These are phyloP conservation scores for Jasminum sambac DNA, from an alignment of 257 asterid genomes.

Conservation along the genomic window DNA sequence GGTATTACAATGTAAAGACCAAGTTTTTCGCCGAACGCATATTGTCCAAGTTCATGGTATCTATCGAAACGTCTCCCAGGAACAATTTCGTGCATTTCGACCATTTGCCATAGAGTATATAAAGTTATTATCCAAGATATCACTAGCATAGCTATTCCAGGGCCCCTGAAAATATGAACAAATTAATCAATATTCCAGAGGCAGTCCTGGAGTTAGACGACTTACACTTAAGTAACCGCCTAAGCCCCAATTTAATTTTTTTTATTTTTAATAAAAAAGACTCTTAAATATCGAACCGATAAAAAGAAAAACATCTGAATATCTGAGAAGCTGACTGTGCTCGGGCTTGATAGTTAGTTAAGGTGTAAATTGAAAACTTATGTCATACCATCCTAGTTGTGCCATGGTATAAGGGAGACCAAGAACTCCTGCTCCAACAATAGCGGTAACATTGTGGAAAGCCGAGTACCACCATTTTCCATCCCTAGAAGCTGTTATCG, in stretches of 20 bases:
- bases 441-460: slow-evolving; percentile 31
- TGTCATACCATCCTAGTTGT: slow-evolving; percentile 24
- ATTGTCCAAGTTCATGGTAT: slow-evolving; percentile 49
- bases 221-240: too few relatives aligned
- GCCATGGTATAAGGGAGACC: slow-evolving; percentile 32
- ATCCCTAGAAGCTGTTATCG: slow-evolving; percentile 22
- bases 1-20: slow-evolving; percentile 45
- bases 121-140: slow-evolving; percentile 42
- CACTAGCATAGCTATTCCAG: slow-evolving; percentile 26
- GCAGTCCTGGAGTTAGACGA: too few relatives aligned
- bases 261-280: too few relatives aligned
- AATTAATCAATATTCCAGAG: too few relatives aligned
- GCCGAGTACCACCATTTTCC: slow-evolving; percentile 36
- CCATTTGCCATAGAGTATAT: slow-evolving; percentile 54
- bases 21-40: slow-evolving; percentile 39
- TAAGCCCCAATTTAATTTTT: too few relatives aligned
- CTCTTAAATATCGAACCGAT: too few relatives aligned
- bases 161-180: slow-evolving; percentile 29
- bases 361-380: not conserved
- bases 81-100: slow-evolving; percentile 45
- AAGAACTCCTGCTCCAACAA: slow-evolving; percentile 31
- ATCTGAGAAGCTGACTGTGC: too few relatives aligned
- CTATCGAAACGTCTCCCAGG: slow-evolving; percentile 46
- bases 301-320: too few relatives aligned
- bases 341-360: not conserved